Percentiles rank a stretch among this genome's conserved stretches.
Evolutionary conservation across 257 asterid genomes (phyloP).

Genomic region (Solanum chaucha): DNA sequence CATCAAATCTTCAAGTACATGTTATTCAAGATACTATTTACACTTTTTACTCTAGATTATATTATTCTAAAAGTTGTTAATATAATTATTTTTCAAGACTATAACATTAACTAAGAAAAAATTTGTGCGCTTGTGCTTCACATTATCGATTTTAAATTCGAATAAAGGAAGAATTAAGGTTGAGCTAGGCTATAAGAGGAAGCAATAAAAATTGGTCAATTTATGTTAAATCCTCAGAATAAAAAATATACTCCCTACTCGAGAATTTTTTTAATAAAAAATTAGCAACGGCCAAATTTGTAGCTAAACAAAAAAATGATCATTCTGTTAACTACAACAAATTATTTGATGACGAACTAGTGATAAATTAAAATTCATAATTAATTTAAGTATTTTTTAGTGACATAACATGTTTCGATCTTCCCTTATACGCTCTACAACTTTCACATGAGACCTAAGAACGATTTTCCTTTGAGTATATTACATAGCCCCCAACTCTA

Average conservation of each 20-base stretch:
- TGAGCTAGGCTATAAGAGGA: background rate
- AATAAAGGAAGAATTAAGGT: background rate
- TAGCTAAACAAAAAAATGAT: background rate
- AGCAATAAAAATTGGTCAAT: background rate
- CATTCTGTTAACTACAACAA: background rate
- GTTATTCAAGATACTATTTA: background rate
- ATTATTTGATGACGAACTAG: background rate
- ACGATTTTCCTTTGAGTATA: background rate
- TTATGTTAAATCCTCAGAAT: background rate
- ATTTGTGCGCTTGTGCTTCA: background rate
- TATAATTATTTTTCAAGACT: background rate
- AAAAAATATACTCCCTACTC: background rate
- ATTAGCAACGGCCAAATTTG: background rate
- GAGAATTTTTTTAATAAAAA: background rate
- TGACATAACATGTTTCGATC: background rate
- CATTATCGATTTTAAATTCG: background rate
- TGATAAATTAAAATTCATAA: background rate
- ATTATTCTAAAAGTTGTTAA: background rate
- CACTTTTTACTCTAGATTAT: background rate
- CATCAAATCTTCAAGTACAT: slow-evolving; percentile 3
- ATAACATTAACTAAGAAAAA: background rate
- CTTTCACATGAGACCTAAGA: background rate
- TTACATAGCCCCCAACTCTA: background rate
- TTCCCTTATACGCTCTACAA: background rate
- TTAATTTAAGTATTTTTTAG: background rate